Conservation (phyloP, 306 rosid genomes). For the Vigna mungo region DNA sequence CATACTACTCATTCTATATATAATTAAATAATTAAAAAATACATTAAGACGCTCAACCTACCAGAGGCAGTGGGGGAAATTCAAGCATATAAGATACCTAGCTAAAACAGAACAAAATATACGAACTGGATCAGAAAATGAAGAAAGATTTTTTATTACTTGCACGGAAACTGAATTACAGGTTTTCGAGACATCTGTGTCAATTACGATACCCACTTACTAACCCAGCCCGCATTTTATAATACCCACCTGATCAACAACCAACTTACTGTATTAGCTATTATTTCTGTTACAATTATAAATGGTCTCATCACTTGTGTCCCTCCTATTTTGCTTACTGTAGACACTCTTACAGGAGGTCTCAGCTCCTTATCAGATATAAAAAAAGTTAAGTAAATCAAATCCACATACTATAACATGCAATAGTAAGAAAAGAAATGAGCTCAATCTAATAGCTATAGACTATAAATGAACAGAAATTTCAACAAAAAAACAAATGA, state of each 20-base stretch:
- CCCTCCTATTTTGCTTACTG: background rate
- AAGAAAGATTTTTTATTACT: too few species aligned
- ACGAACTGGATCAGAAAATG: too few species aligned
- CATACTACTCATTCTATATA: background rate
- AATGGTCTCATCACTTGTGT: background rate
- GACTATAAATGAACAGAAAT: background rate
- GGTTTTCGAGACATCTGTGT: background rate
- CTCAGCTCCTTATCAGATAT: background rate
- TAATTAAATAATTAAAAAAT: background rate
- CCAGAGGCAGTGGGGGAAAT: background rate
- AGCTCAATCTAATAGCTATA: background rate
- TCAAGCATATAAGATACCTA: background rate
- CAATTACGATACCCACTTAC: background rate
- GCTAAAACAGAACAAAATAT: background rate
- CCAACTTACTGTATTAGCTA: background rate
- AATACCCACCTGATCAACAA: background rate
- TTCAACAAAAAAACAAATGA: slow-evolving; percentile 16
- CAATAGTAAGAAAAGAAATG: background rate
- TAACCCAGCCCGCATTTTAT: background rate
- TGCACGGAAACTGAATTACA: too few species aligned
- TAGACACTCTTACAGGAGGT: background rate
- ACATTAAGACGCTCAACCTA: background rate
- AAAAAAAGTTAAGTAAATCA: background rate
- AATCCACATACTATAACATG: background rate
- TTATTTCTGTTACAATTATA: too few species aligned